A percentile compares a stretch with the other conserved stretches of the same genome.
Conservation (phyloP, 176 grass and related monocot genomes). For the Rhynchospora pubera region DNA sequence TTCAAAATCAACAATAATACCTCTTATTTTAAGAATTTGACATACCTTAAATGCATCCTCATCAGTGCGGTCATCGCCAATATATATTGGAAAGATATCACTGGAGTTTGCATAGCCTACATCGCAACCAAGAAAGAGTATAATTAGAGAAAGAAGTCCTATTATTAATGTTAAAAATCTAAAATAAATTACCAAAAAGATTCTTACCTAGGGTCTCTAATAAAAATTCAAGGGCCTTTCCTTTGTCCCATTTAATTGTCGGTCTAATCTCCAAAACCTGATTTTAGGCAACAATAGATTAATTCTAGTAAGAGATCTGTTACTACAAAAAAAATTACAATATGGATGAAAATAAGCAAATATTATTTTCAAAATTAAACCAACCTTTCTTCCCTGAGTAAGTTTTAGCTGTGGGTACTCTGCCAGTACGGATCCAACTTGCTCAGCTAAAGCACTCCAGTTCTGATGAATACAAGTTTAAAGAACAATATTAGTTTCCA, state of each 20-base stretch:
- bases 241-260: conserved; percentile 83
- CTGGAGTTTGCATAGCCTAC: conserved; percentile 43
- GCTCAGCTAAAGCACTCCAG: conserved; percentile 37
- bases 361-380: background rate
- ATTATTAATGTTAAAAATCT: background rate
- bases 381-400: conserved; percentile 66
- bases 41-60: conserved; percentile 87
- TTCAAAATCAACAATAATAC: background rate
- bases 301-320: background rate
- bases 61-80: conserved; percentile 82
- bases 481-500: background rate
- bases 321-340: background rate
- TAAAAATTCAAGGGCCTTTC: conserved; percentile 70
- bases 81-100: conserved; percentile 71
- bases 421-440: conserved; percentile 60
- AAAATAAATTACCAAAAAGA: background rate
- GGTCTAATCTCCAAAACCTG: conserved; percentile 82
- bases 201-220: conserved; percentile 69
- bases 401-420: conserved; percentile 61
- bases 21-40: background rate
- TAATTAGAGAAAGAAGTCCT: background rate
- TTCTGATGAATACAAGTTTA: conserved; percentile 20
- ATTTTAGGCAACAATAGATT: background rate
- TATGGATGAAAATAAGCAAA: background rate
- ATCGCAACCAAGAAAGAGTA: background rate